Base-by-base conservation (phyloP, 164 flowering plant species). In the Berberis thunbergii region DNA sequence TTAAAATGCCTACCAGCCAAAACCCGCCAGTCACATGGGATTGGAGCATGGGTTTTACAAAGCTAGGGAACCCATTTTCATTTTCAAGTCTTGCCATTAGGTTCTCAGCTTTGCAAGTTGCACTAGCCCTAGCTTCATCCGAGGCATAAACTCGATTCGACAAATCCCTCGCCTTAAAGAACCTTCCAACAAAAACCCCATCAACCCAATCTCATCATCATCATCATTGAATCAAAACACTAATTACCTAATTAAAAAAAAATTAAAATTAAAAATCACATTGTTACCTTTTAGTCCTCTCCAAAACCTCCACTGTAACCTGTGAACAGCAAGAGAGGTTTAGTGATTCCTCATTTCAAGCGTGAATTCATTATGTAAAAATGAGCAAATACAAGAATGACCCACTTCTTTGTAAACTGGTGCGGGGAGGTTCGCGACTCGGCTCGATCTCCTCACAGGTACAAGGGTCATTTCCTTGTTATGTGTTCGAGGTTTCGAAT, bases 11-110 rank as follows among this genome's bases (percentile, higher is more conserved):
- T 74, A 88, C 96, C 86, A 88, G 70, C 88, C 88, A 88, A 76
- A 85, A 89, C 12, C n/a, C 86, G 26, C 83, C 80, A 12, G 82
- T 77, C 5, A 84, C 84, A 73, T 89, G 92, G 3, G 92, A 86
- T 42, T 77, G 86, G 10, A 79, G 86, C 92, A 89, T 79, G n/a
- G 80, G 75, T 66, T 86, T 89, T n/a, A 81, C 72, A 68, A 84
- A 81, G 64, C 72, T 78, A 4, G 91, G 96, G 57, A 65, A 79
- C 1, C 75, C 64, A 45, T 80, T 46, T 43, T 72, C 80, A 43
- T 80, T 46, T 43, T 72, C 80, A 43, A 84, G 60, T 45, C 61
- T 70, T 2, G 76, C 63, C 50, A 76, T 71, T 26, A 86, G 41
- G n/a, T 63, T 63, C 54, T 73, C 74, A 41, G 89, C 89, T 69